Base-by-base conservation (phyloP, 352 stramenopile species). In the Pythium monospermum region DNA sequence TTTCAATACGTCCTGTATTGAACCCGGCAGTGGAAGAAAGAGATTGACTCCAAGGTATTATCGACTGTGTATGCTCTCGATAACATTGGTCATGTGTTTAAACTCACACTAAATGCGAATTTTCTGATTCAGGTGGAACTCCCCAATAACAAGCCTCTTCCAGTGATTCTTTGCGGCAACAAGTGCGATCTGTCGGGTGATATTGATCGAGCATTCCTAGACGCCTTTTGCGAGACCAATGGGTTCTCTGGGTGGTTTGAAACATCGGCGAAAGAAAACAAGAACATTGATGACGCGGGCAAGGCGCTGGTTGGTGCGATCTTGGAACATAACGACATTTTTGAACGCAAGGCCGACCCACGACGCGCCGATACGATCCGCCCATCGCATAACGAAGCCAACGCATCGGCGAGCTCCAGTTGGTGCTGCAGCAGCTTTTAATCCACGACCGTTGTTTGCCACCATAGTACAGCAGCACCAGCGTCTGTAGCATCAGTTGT, bases 181-280 rank as follows among this genome's bases (percentile, higher is more conserved):
- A 98, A 98, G 78, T 96, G 85, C 49, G 91, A 97, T 60, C 53
- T 97, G 37, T 76, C 80, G 30, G 74, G 77, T 11, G 71, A 91
- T 18, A 68, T 92, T 16, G 78, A 95, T 42, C 71, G 69, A 22
- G 68, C 69, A 6, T 91, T 91, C 40, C 44, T 96, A 45, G 83
- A 95, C 47, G 75, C 79, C 16, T 97, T 96, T 46, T 96, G 85
- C 59, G 71, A 88, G 51, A 79, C 81, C 6, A 91, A 97, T 49
- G 92, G 86, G 23, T 97, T 97, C 65, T 76, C 82, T 6, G 87
- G 83, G 23, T 97, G 90, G 90, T 97, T 96, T 47, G 84, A 94
- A 43, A 97, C 90, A 28, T 97, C 90, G 7, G 90, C 90, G 6
- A 97, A 97, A 56, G 80, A 92, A 46, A 96, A 96, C 57, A 93